A percentile compares a stretch with the other conserved stretches of the same genome.
Conservation (phyloP, 2,329 filamentous ascomycete genomes). For the Exserohilum rostratum region DNA sequence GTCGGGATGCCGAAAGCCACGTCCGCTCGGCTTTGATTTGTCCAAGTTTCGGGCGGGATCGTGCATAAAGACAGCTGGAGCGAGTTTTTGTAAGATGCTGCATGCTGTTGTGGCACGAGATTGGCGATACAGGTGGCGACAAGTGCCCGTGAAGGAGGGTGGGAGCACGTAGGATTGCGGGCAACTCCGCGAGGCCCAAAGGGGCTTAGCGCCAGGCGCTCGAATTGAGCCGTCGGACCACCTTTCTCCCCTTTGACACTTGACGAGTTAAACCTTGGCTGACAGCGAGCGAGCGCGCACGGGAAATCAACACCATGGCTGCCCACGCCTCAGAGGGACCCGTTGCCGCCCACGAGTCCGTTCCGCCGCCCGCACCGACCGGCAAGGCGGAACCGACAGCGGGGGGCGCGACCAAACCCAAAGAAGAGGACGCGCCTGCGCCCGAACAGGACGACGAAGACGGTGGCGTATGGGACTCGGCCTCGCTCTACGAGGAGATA, state of each 20-base stretch:
- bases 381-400: conserved; percentile 22
- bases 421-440: conserved; percentile 22
- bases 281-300: conserved; percentile 16
- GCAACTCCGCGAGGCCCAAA: conserved; percentile 8
- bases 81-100: conserved; percentile 8
- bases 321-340: conserved; percentile 33
- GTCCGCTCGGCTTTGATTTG: conserved; percentile 11
- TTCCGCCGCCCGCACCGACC: conserved; percentile 23
- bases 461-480: conserved; percentile 39
- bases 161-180: conserved; percentile 10
- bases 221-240: conserved; percentile 20
- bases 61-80: conserved; percentile 7
- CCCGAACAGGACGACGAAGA: conserved; percentile 24
- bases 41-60: conserved; percentile 11
- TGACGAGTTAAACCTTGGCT: conserved; percentile 15
- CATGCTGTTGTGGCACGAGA: conserved; percentile 11
- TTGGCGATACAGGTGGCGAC: conserved; percentile 20
- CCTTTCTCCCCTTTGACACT: conserved; percentile 18
- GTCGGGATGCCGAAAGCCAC: conserved; percentile 23
- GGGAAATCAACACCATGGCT: conserved; percentile 32
- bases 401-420: conserved; percentile 22
- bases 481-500: conserved; percentile 44
- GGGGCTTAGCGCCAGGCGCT: conserved; percentile 15
- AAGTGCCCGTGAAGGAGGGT: conserved; percentile 6
- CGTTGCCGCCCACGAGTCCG: conserved; percentile 36